These are phyloP conservation scores for Pseudogymnoascus sp. DNA, from an alignment of 2,329 filamentous ascomycete species.

Conservation along the genomic window DNA sequence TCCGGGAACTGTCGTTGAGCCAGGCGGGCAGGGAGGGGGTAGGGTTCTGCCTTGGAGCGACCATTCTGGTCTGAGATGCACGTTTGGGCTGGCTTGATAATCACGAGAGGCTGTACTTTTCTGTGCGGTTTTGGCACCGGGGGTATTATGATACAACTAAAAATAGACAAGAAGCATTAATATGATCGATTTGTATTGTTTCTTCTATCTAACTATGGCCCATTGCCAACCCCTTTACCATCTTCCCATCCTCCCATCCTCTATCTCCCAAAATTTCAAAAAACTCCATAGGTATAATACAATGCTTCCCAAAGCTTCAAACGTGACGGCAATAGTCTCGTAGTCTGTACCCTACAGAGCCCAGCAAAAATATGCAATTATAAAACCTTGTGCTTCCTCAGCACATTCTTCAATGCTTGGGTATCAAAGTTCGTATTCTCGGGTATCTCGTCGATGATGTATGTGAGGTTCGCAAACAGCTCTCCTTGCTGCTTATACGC, in stretches of 20 bases:
- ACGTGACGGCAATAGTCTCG: not conserved
- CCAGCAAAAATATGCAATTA: constrained; percentile 20
- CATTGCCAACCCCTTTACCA: not conserved
- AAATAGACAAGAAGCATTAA: not conserved
- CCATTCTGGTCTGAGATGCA: constrained; percentile 11
- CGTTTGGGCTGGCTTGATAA: constrained; percentile 8
- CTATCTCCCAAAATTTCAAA: not conserved
- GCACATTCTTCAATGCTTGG: constrained; percentile 43
- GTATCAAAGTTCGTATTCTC: constrained; percentile 53
- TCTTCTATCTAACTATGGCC: not conserved
- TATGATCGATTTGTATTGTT: not conserved
- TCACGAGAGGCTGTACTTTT: not conserved
- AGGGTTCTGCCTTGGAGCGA: constrained; percentile 11
- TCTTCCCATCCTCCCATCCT: not conserved
- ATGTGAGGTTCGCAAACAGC: constrained; percentile 81
- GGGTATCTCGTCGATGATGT: constrained; percentile 79
- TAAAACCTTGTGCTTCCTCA: constrained; percentile 46
- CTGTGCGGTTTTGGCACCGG: not conserved
- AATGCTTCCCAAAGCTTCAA: not conserved
- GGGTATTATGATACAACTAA: not conserved
- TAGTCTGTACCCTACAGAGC: not conserved
- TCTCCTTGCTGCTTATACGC: constrained; percentile 84
- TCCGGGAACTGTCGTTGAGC: constrained; percentile 11
- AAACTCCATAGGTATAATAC: not conserved
- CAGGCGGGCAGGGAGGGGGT: not conserved